Evolutionary conservation across 805 yeast genomes (phyloP), one percentile per base, ranked within the genome.

Genomic region (Yamadazyma philogaea): DNA sequence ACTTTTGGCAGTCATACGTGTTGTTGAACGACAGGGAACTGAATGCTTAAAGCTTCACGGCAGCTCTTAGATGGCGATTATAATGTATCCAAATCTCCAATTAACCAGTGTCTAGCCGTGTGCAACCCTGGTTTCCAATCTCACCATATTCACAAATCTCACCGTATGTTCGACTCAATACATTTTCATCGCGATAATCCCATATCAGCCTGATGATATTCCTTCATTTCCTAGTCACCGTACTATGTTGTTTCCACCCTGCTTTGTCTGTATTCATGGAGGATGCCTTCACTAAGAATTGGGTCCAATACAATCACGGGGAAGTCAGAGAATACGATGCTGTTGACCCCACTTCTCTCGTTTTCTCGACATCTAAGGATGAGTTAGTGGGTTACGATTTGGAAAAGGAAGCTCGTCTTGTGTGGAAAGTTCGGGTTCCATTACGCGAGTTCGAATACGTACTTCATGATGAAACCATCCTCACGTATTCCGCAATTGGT

Each of bases 221-320:
- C 33, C 33, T 18, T 14, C 33, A 30, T 16, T n/a, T 14, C 18
- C n/a, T 30, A n/a, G 28, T 28, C 20, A 17, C 31, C n/a, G 34
- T 30, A 22, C 26, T 28, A 38, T 38, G 24, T 16, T 15, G n/a
- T 6, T 11, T 38, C 7, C 26, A 19, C 11, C 20, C 30, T 14
- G 24, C 32, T 7, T 8, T n/a, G 20, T 40, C 35, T 5, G 42
- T 46, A 12, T 40, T 46, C 14, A 6, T 49, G 2, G 46, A 49
- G 15, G 52, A 49, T 21, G 52, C 52, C 7, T 46, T 44, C 42
- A 42, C 47, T 15, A 46, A 44, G 28, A 42, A 49, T 39, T 49
- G 52, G 52, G 44, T 43, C 26, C 39, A 34, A 14, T 37, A 46
- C 21, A 49, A 46, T 21, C 44, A 44, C 28, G 50, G 45, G 1